Evolutionary conservation across 1,284 basidiomycete genomes (phyloP).

Genomic region (Phaffia rhodozyma): DNA sequence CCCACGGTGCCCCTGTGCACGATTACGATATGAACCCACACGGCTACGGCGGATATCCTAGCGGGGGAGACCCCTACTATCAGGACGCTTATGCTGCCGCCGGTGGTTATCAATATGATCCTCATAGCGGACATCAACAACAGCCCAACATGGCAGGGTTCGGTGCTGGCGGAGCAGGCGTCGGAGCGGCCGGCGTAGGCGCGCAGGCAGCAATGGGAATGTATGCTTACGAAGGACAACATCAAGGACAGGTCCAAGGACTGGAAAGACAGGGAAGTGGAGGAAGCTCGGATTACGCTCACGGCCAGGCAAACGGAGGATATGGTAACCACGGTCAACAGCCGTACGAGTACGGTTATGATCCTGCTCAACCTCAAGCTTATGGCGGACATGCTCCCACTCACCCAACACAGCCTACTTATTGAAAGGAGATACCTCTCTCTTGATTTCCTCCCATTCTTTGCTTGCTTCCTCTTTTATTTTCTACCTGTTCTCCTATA

Average conservation of each 20-base stretch:
- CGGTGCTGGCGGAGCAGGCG: not conserved
- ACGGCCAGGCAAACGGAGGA: not conserved
- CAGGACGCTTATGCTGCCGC: conserved; percentile 3
- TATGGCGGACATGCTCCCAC: not conserved
- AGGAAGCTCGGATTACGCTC: conserved; percentile 3
- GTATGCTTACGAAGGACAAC: not conserved
- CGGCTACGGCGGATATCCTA: conserved; percentile 1
- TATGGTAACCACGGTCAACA: not conserved
- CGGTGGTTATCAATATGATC: too few species aligned
- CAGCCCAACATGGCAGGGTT: not conserved
- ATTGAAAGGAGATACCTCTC: not conserved
- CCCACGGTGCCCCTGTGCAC: conserved; percentile 1
- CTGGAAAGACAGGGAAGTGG: not conserved
- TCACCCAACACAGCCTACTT: not conserved
- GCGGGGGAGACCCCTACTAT: not conserved
- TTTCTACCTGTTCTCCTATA: not conserved
- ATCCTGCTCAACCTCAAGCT: not conserved
- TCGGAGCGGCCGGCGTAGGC: not conserved
- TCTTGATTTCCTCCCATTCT: not conserved
- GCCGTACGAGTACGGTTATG: not conserved
- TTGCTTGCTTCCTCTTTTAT: not conserved
- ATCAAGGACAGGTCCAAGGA: not conserved
- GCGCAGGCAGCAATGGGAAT: not conserved
- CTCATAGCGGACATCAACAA: not conserved
- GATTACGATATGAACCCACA: not conserved